Base-by-base conservation (phyloP, 2,329 filamentous ascomycete genomes). In the Ploettnerulaceae sp. region DNA sequence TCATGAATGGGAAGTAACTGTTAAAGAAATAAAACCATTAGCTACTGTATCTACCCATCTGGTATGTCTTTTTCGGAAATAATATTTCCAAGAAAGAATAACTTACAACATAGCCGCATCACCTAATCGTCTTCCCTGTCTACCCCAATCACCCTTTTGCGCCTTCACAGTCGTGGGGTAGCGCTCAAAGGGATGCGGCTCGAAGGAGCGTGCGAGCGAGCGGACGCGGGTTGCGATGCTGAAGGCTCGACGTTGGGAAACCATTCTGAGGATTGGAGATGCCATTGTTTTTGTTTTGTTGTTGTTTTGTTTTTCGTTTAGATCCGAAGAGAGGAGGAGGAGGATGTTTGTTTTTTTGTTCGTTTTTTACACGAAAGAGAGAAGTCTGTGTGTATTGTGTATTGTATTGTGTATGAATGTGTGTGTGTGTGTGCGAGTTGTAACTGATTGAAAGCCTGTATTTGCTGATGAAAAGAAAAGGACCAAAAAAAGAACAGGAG, bases 121-220 rank as follows among this genome's bases (percentile, higher is more conserved):
- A 3, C 53, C 52, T 7, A 56, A 5, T 18, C 38, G 36, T 38
- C 38, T 44, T 7, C 45, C 18, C 22, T 56, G 52, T 20, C 38
- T 45, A 0, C 29, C 45, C 55, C 55, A 59, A 37, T 59, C 57
- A 6, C 49, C 53, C 21, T 47, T 50, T 14, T 47, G 46, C 2
- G 47, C 26, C 14, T 44, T 40, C 14, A 35, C 18, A 1, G 48
- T 47, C 5, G 28, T 44, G 6, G 57, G 53, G 12, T 52, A 49
- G 26, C 57, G 37, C 21, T 52, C 53, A 25, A 55, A 55, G 15
- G 55, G 57, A 50, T 57, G 53, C 5, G 51, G 47, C 36, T 57
- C 53, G 18, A 52, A 47, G 7, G 38, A 31, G 35, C 47, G 47
- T 6, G 45, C 47, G 7, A 45, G n/a, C n/a, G 42, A 29, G 20